phyloP scores from a whole-genome alignment of 495 filamentous ascomycete genomes.

The Penicillium pulvis region DNA sequence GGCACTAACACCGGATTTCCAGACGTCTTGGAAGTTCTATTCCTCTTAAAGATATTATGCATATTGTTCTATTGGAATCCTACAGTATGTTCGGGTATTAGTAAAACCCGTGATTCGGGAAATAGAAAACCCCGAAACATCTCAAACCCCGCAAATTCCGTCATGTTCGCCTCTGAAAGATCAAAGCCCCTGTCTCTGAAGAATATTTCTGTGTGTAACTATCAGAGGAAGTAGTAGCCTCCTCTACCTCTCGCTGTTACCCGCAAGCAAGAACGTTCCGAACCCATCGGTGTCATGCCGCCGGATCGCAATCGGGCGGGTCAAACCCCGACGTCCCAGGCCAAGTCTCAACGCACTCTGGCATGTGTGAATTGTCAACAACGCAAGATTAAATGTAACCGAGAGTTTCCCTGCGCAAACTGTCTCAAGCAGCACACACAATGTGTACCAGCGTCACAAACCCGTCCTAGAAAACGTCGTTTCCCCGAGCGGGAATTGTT shows the following conservation, averaged over 20 bases:
- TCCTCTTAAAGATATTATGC: neutral
- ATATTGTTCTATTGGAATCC: too few relatives aligned
- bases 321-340: slow-evolving; percentile 22
- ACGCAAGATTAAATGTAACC: slow-evolving; percentile 61
- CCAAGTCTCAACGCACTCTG: slow-evolving; percentile 45
- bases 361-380: slow-evolving; percentile 59
- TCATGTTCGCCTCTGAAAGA: neutral
- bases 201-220: neutral
- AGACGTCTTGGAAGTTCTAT: slow-evolving; percentile 22
- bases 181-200: neutral
- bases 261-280: neutral
- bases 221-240: neutral
- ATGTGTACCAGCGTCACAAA: slow-evolving; percentile 50
- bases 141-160: neutral
- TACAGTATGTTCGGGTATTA: neutral
- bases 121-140: slow-evolving; percentile 4
- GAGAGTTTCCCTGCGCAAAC: slow-evolving; percentile 55
- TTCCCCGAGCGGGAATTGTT: slow-evolving; percentile 59
- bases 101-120: neutral
- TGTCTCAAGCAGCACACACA: slow-evolving; percentile 43
- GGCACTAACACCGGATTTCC: slow-evolving; percentile 10
- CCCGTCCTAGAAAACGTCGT: slow-evolving; percentile 48
- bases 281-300: neutral
- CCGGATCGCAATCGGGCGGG: slow-evolving; percentile 2
- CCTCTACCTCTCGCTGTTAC: neutral